A percentile compares a stretch with the other conserved stretches of the same genome.
phyloP scores from a whole-genome alignment of 345 rosid species.

The Melaleuca alternifolia region DNA sequence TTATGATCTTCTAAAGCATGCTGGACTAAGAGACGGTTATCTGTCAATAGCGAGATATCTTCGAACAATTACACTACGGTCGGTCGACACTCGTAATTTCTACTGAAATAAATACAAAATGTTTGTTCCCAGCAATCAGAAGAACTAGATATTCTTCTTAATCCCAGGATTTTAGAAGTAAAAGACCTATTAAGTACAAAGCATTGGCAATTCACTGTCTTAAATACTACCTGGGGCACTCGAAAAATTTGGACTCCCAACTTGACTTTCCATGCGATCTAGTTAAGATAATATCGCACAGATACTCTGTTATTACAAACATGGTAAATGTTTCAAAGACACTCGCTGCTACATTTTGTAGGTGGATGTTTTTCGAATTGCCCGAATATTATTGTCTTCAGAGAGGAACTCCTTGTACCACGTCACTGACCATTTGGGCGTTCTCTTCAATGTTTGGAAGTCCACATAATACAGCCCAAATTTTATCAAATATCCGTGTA shows the following conservation, averaged over 20 bases:
- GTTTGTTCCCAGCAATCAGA: not conserved
- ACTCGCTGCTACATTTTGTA: not conserved
- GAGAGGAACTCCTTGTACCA: constrained; percentile 8
- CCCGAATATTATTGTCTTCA: not conserved
- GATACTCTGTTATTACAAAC: not conserved
- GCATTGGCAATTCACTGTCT: not conserved
- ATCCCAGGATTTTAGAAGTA: not conserved
- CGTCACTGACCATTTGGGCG: constrained; percentile 1
- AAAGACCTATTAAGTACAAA: not conserved
- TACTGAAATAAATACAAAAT: not conserved
- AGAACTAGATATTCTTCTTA: not conserved
- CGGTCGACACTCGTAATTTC: not conserved
- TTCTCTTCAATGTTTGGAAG: constrained; percentile 1
- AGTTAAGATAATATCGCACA: not conserved
- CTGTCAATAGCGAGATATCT: not conserved
- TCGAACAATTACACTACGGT: not conserved
- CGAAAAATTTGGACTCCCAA: not conserved
- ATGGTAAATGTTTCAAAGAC: not conserved
- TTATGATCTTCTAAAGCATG: not conserved
- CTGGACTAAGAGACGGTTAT: not conserved
- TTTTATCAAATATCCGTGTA: not conserved
- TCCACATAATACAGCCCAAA: constrained; percentile 3
- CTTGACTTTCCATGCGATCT: not conserved
- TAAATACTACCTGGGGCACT: not conserved
- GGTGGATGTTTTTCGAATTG: not conserved